Evolutionary conservation across 2,329 filamentous ascomycete species (phyloP).

Genomic region (Canariomyces notabilis): DNA sequence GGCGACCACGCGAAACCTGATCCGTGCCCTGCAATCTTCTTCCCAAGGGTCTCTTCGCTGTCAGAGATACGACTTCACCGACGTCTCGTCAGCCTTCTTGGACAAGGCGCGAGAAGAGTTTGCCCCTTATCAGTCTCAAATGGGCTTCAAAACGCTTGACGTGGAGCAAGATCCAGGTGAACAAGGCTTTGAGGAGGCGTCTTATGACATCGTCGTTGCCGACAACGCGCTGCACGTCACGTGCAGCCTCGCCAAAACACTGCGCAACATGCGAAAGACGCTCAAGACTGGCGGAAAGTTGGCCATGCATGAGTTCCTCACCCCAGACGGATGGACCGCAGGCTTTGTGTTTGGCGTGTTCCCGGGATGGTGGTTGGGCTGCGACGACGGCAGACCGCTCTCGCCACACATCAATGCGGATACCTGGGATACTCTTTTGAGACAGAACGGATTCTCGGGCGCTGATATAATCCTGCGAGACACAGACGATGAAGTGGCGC

Average conservation of each 20-base stretch:
- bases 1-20: slow-evolving; percentile 28
- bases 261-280: slow-evolving; percentile 29
- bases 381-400: slow-evolving; percentile 2
- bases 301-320: slow-evolving; percentile 13
- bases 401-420: not conserved
- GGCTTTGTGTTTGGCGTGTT: slow-evolving; percentile 21
- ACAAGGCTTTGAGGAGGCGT: slow-evolving; percentile 28
- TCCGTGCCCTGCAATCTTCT: not conserved
- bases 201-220: slow-evolving; percentile 34
- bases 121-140: slow-evolving; percentile 15
- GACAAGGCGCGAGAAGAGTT: slow-evolving; percentile 20
- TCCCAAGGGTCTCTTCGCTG: not conserved
- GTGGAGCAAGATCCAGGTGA: slow-evolving; percentile 26
- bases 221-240: slow-evolving; percentile 35
- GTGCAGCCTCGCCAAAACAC: slow-evolving; percentile 21
- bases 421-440: not conserved
- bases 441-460: slow-evolving; percentile 12
- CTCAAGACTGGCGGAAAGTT: slow-evolving; percentile 37
- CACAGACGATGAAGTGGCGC: not conserved
- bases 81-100: slow-evolving; percentile 25
- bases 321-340: not conserved
- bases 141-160: slow-evolving; percentile 29
- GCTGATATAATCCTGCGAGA: slow-evolving; percentile 3
- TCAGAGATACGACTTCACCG: slow-evolving; percentile 11
- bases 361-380: slow-evolving; percentile 32